Conservation (phyloP, 306 rosid species). For the Cucurbita argyrosperma region DNA sequence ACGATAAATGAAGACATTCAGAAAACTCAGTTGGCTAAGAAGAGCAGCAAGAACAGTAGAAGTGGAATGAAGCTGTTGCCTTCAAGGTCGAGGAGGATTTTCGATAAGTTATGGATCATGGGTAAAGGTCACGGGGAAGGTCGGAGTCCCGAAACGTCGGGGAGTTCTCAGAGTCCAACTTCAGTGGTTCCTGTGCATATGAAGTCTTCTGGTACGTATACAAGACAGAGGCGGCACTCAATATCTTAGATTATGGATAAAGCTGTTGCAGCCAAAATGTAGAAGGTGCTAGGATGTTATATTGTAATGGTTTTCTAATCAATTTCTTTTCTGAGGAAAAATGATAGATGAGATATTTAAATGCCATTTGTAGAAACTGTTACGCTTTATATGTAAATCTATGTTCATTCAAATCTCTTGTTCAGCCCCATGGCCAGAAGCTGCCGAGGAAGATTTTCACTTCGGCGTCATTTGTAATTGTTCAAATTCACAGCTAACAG, state of each 20-base stretch:
- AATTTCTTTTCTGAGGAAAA: neutral
- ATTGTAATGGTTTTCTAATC: constrained; percentile 13
- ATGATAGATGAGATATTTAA: neutral
- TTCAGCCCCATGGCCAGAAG: neutral
- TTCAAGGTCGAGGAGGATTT: constrained; percentile 78
- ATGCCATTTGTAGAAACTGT: neutral
- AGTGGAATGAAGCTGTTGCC: constrained; percentile 72
- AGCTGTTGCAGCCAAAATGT: constrained; percentile 20
- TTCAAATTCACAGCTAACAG: too few species aligned
- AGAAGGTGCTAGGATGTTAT: constrained; percentile 45
- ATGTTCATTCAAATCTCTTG: neutral
- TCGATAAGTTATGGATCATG: constrained; percentile 63
- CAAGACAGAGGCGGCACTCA: constrained; percentile 87
- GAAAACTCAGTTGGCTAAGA: constrained; percentile 43
- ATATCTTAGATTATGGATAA: constrained; percentile 34
- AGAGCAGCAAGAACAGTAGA: constrained; percentile 61
- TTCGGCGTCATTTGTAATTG: too few species aligned
- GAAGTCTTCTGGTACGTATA: constrained; percentile 57
- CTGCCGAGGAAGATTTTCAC: too few species aligned
- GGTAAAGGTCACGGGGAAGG: constrained; percentile 70
- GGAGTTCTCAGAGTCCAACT: constrained; percentile 84
- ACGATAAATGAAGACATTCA: constrained; percentile 36
- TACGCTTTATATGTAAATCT: neutral
- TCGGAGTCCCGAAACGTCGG: constrained; percentile 78
- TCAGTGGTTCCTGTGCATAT: constrained; percentile 58